These are phyloP conservation scores for Epichloe elymi DNA, from an alignment of 2,329 filamentous ascomycete species.

Conservation along the genomic window DNA sequence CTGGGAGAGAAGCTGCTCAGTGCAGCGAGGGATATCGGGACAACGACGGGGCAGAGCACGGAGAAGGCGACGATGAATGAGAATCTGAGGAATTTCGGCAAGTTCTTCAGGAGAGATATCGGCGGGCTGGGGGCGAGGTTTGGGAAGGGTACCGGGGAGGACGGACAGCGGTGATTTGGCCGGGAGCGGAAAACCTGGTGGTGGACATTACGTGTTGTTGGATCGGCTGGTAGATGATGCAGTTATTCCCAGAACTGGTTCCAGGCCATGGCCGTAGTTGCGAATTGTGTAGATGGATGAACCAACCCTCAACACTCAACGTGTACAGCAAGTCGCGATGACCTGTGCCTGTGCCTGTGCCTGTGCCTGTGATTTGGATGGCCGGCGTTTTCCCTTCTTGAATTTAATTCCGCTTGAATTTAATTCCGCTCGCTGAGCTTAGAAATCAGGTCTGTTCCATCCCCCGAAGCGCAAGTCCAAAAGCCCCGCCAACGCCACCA, in stretches of 20 bases:
- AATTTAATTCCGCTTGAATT: too few species aligned
- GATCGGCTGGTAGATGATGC: too few species aligned
- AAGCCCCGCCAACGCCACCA: too few species aligned
- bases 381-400: too few species aligned
- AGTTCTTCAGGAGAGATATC: slow-evolving; percentile 86
- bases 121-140: slow-evolving; percentile 63
- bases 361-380: too few species aligned
- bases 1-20: slow-evolving; percentile 82
- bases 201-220: too few species aligned
- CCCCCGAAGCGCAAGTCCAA: too few species aligned
- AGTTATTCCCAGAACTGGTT: background rate
- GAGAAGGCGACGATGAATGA: slow-evolving; percentile 71
- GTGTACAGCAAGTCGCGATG: background rate
- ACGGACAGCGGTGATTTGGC: slow-evolving; percentile 10
- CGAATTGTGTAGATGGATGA: background rate
- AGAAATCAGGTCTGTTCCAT: slow-evolving; percentile 8
- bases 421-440: slow-evolving; percentile 3
- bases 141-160: slow-evolving; percentile 43
- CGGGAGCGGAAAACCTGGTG: too few species aligned
- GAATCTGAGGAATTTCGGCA: slow-evolving; percentile 89
- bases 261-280: background rate
- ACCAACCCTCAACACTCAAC: background rate
- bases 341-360: background rate
- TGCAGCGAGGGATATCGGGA: slow-evolving; percentile 75
- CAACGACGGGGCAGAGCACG: slow-evolving; percentile 28